These are phyloP conservation scores for Colletotrichum sojae DNA, from an alignment of 2,329 filamentous ascomycete species.

Conservation along the genomic window DNA sequence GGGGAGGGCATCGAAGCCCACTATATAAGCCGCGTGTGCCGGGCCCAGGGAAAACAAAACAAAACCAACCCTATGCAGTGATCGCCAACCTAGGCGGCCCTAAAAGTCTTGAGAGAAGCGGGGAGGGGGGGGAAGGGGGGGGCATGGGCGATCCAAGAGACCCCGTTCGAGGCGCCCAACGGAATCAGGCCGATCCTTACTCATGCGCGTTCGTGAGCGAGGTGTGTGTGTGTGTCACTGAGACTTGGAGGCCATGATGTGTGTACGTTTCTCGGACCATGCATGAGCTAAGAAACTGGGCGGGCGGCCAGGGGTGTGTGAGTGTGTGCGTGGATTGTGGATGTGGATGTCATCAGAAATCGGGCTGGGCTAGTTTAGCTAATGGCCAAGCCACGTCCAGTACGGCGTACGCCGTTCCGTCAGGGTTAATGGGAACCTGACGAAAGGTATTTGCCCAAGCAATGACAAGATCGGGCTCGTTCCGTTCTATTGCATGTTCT, in stretches of 20 bases:
- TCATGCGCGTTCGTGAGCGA: slow-evolving; percentile 11
- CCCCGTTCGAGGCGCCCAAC: slow-evolving; percentile 35
- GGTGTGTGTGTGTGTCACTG: background rate
- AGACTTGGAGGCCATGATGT: background rate
- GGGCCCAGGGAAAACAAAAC: background rate
- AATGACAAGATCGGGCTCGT: too few species aligned
- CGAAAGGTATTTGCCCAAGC: too few species aligned
- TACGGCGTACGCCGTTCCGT: too few species aligned
- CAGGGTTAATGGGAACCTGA: too few species aligned
- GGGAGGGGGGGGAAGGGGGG: slow-evolving; percentile 24
- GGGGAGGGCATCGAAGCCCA: slow-evolving; percentile 26
- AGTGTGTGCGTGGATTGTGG: too few species aligned
- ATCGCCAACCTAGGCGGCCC: slow-evolving; percentile 37
- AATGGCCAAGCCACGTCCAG: too few species aligned
- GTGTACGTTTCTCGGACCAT: background rate
- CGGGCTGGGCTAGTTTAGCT: too few species aligned
- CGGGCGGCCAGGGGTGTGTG: too few species aligned
- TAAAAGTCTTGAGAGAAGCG: slow-evolving; percentile 23
- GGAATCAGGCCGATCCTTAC: slow-evolving; percentile 39
- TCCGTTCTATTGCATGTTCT: too few species aligned
- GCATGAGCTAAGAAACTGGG: background rate
- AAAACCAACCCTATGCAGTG: slow-evolving; percentile 31
- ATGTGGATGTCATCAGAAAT: too few species aligned
- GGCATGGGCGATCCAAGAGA: slow-evolving; percentile 28
- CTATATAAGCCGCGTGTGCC: slow-evolving; percentile 36